A percentile compares a stretch with the other conserved stretches of the same genome.
Evolutionary conservation across 306 rosid species (phyloP).

Genomic region (Datisca glomerata): DNA sequence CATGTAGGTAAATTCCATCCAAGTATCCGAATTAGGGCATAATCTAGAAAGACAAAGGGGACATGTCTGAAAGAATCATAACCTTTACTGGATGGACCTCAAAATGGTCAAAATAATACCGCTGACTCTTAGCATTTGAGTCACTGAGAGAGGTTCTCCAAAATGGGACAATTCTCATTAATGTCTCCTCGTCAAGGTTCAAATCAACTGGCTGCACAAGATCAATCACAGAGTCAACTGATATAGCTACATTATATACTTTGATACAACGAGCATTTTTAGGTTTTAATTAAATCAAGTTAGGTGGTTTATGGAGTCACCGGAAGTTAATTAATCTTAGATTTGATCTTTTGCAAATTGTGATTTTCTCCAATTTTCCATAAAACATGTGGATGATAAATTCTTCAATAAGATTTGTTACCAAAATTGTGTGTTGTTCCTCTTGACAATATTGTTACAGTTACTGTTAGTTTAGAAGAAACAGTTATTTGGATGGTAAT

Average conservation of each 20-base stretch:
- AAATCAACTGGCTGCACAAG: constrained; percentile 70
- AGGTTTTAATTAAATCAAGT: too few relatives aligned
- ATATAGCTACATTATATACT: neutral
- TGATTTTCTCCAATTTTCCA: too few relatives aligned
- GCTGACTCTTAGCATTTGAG: constrained; percentile 44
- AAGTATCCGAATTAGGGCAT: constrained; percentile 8
- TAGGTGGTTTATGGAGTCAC: too few relatives aligned
- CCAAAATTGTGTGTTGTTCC: too few relatives aligned
- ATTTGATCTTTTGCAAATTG: too few relatives aligned
- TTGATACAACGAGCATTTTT: neutral
- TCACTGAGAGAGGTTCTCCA: constrained; percentile 82
- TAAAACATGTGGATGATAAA: too few relatives aligned
- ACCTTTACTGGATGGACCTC: constrained; percentile 98
- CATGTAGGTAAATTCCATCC: constrained; percentile 11
- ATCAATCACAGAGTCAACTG: constrained; percentile 16
- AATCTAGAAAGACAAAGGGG: constrained; percentile 11
- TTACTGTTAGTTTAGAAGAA: too few relatives aligned
- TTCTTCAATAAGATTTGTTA: too few relatives aligned
- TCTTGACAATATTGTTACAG: too few relatives aligned
- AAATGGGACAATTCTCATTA: constrained; percentile 76
- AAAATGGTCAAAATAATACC: constrained; percentile 81
- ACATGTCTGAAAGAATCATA: constrained; percentile 14
- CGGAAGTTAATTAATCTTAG: too few relatives aligned
- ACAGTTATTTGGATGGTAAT: too few relatives aligned
- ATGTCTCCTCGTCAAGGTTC: constrained; percentile 85